Conservation (phyloP, 371 early-diverging fungal species). For the Rhizopus delemar region DNA sequence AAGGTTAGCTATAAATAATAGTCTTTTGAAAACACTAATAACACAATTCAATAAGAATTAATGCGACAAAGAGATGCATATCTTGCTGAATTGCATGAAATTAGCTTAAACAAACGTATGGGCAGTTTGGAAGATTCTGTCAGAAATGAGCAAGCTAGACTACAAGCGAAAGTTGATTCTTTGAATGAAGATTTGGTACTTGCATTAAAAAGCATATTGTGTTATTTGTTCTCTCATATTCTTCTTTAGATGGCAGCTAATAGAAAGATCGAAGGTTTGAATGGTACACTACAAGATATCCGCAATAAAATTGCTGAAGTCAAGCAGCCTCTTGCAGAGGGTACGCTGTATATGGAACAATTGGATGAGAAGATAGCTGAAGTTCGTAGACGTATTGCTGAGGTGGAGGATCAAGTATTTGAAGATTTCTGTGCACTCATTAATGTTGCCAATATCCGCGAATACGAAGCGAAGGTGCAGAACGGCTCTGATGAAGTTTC, state of each 20-base stretch:
- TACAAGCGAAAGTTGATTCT: conserved; percentile 60
- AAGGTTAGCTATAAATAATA: conserved; percentile 37
- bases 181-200: conserved; percentile 62
- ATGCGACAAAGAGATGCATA: conserved; percentile 71
- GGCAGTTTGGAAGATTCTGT: conserved; percentile 66
- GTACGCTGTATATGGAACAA: conserved; percentile 19
- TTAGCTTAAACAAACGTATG: conserved; percentile 72
- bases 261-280: conserved; percentile 20
- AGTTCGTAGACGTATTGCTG: conserved; percentile 56
- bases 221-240: background rate
- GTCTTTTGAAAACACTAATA: background rate
- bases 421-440: conserved; percentile 73
- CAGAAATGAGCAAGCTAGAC: conserved; percentile 59
- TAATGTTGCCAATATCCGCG: conserved; percentile 76
- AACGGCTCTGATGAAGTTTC: conserved; percentile 68
- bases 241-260: conserved; percentile 16
- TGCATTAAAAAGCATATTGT: background rate
- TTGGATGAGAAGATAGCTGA: conserved; percentile 36
- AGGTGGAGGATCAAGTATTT: conserved; percentile 77
- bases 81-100: conserved; percentile 67
- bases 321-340: conserved; percentile 6
- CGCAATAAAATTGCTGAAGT: conserved; percentile 16
- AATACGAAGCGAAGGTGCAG: conserved; percentile 77
- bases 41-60: conserved; percentile 37
- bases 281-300: conserved; percentile 19